These are phyloP conservation scores for Kazachstania sp. DNA, from an alignment of 1,139 yeast species.

Conservation along the genomic window DNA sequence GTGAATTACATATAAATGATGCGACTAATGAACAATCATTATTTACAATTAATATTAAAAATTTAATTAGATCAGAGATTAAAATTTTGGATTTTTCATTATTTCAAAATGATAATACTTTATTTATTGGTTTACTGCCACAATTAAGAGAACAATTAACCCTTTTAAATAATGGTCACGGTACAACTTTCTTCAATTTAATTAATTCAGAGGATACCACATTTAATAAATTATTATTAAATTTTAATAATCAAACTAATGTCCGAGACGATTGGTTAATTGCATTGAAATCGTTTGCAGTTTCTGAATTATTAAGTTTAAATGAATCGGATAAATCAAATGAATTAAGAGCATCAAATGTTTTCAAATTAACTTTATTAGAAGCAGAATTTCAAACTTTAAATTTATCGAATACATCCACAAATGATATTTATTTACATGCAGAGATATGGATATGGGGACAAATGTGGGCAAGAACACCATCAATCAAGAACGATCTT, in stretches of 20 bases:
- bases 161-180: conserved; percentile 3
- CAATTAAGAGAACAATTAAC: conserved; percentile 37
- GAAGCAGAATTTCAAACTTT: conserved; percentile 48
- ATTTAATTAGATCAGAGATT: conserved; percentile 55
- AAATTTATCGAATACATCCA: conserved; percentile 5
- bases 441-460: conserved; percentile 63
- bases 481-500: conserved; percentile 41
- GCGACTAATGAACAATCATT: conserved; percentile 63
- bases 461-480: conserved; percentile 61
- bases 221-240: conserved; percentile 4
- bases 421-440: conserved; percentile 37
- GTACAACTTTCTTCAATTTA: not conserved
- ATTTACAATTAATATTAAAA: conserved; percentile 51
- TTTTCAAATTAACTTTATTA: conserved; percentile 48
- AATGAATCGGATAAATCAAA: conserved; percentile 25
- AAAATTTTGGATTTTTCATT: conserved; percentile 62
- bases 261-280: conserved; percentile 71
- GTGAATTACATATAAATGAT: conserved; percentile 51
- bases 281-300: conserved; percentile 59
- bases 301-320: conserved; percentile 40
- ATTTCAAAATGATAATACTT: conserved; percentile 49
- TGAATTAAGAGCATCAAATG: conserved; percentile 43
- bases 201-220: not conserved
- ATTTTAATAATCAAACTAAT: not conserved
- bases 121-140: conserved; percentile 50